phyloP scores from a whole-genome alignment of 345 rosid species.

The Euphorbia tirucalli region DNA sequence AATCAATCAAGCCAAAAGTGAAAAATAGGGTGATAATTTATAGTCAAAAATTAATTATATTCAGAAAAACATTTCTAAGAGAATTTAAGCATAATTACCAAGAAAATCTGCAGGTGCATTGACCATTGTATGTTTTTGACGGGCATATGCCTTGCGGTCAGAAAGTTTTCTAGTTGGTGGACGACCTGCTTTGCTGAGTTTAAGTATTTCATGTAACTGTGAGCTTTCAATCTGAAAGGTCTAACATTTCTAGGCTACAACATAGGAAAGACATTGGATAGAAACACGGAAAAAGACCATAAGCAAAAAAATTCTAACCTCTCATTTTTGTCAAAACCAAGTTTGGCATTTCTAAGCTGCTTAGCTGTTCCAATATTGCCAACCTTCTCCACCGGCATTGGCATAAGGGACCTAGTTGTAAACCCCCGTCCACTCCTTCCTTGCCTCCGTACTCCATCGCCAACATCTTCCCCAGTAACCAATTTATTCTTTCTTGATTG shows the following conservation, averaged over 20 bases:
- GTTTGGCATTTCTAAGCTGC: constrained; percentile 77
- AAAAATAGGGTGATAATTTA: constrained; percentile 21
- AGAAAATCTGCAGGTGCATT: constrained; percentile 64
- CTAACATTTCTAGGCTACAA: constrained; percentile 4
- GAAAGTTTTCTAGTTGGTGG: constrained; percentile 87
- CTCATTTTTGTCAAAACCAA: constrained; percentile 66
- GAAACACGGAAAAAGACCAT: constrained; percentile 13
- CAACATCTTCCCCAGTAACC: constrained; percentile 58
- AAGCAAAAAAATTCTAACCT: constrained; percentile 47
- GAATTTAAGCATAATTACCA: constrained; percentile 45
- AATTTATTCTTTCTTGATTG: constrained; percentile 78
- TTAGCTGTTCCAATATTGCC: constrained; percentile 77
- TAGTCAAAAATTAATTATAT: background rate
- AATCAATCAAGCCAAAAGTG: constrained; percentile 33
- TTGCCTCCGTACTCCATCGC: constrained; percentile 78
- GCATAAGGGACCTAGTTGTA: constrained; percentile 60
- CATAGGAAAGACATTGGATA: background rate
- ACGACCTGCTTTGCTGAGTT: constrained; percentile 82
- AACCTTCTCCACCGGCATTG: constrained; percentile 56
- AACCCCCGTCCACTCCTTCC: constrained; percentile 79
- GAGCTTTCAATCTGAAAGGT: constrained; percentile 16
- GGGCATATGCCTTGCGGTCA: constrained; percentile 80
- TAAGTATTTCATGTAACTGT: constrained; percentile 31
- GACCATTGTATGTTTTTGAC: constrained; percentile 57
- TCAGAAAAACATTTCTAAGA: constrained; percentile 19